A percentile compares a stretch with the other conserved stretches of the same genome.
These are phyloP conservation scores for Talaromyces sp. DNA, from an alignment of 2,329 filamentous ascomycete species.

Conservation along the genomic window DNA sequence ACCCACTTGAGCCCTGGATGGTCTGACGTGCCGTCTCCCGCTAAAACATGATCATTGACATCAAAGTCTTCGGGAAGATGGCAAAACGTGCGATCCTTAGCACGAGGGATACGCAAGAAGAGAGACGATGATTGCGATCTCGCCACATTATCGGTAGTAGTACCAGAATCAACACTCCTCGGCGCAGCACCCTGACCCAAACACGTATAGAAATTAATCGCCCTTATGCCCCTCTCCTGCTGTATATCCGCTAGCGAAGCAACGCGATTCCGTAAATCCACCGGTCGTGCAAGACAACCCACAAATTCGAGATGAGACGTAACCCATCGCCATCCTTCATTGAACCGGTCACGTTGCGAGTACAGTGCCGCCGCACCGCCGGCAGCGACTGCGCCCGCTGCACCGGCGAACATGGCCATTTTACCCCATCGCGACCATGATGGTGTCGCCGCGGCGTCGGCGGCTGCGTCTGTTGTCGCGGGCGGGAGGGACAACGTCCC, in stretches of 20 bases:
- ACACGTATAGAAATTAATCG: constrained; percentile 81
- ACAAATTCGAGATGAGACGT: constrained; percentile 91
- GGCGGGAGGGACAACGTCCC: constrained; percentile 29
- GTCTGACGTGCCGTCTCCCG: constrained; percentile 23
- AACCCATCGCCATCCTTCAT: constrained; percentile 74
- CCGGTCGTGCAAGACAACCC: constrained; percentile 77
- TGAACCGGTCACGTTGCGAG: constrained; percentile 75
- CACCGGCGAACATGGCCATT: constrained; percentile 80
- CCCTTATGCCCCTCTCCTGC: constrained; percentile 66
- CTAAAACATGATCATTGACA: constrained; percentile 24
- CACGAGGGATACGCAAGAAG: constrained; percentile 32
- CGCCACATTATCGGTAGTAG: constrained; percentile 13
- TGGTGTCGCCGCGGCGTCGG: constrained; percentile 46
- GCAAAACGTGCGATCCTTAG: constrained; percentile 79
- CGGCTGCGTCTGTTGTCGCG: constrained; percentile 31
- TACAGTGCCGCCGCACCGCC: constrained; percentile 84
- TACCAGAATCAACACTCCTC: constrained; percentile 26
- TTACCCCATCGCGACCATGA: constrained; percentile 79
- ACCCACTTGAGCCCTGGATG: constrained; percentile 56
- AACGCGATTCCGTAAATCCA: constrained; percentile 74
- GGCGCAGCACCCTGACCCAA: constrained; percentile 65
- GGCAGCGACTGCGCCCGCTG: constrained; percentile 72
- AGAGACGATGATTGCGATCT: constrained; percentile 12
- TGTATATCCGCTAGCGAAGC: constrained; percentile 63
- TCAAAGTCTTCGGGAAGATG: constrained; percentile 63